Conservation (phyloP, 208 protist genomes). For the Trypanosoma vivax region DNA sequence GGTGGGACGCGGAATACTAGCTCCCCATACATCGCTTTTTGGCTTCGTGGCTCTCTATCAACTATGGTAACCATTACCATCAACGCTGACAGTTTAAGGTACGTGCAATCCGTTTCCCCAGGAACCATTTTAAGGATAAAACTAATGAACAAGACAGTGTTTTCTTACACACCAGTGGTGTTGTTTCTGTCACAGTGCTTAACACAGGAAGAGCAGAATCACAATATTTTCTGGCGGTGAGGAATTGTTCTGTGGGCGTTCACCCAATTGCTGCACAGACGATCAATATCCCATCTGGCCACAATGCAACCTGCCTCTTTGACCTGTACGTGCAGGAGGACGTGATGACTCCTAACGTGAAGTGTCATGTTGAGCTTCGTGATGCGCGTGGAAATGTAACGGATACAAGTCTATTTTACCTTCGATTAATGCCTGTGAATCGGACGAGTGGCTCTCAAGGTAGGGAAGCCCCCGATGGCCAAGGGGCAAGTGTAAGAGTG, state of each 20-base stretch:
- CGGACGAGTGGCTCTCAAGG: conserved; percentile 57
- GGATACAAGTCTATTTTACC: conserved; percentile 29
- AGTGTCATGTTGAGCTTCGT: conserved; percentile 43
- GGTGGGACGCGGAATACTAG: background rate
- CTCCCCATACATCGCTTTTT: conserved; percentile 54
- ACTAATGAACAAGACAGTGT: conserved; percentile 28
- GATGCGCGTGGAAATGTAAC: conserved; percentile 39
- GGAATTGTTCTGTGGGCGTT: conserved; percentile 35
- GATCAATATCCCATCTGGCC: conserved; percentile 28
- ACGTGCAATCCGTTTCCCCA: conserved; percentile 51
- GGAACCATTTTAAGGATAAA: conserved; percentile 43
- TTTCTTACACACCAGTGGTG: conserved; percentile 34
- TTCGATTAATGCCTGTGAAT: conserved; percentile 18
- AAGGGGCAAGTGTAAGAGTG: conserved; percentile 33
- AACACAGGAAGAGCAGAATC: conserved; percentile 58
- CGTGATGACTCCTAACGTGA: conserved; percentile 7
- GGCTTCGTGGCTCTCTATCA: conserved; percentile 24
- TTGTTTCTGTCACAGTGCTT: conserved; percentile 38
- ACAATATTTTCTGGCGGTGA: conserved; percentile 41
- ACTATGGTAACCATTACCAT: conserved; percentile 67
- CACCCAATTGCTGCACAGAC: conserved; percentile 55
- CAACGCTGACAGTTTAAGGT: conserved; percentile 68
- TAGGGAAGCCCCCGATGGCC: conserved; percentile 26
- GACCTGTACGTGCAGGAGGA: conserved; percentile 37
- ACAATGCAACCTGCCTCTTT: conserved; percentile 25